Percentiles rank a stretch among this genome's conserved stretches.
These are phyloP conservation scores for Amanita rimosa DNA, from an alignment of 768 basidiomycete genomes.

Conservation along the genomic window DNA sequence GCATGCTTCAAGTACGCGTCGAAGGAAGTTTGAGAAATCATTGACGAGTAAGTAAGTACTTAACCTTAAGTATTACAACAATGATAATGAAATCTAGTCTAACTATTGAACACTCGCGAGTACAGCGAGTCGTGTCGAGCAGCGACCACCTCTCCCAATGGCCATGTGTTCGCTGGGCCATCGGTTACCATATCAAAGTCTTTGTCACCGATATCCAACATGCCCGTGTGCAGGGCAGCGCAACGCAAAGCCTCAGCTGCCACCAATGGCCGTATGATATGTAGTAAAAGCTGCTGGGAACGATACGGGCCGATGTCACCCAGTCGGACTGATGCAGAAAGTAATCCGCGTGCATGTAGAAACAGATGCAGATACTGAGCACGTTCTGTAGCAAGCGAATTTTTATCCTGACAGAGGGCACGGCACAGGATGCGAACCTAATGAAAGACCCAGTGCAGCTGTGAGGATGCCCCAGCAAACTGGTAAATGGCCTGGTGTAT, in stretches of 20 bases:
- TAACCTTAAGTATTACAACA: too few relatives aligned
- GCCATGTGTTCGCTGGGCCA: constrained; percentile 90
- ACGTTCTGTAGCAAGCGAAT: constrained; percentile 40
- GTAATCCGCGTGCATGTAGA: constrained; percentile 79
- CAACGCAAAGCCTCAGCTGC: constrained; percentile 37
- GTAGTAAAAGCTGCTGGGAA: constrained; percentile 79
- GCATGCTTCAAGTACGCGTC: constrained; percentile 77
- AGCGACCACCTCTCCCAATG: constrained; percentile 85
- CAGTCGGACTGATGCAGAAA: constrained; percentile 87
- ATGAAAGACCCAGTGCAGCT: constrained; percentile 57
- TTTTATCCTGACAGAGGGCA: constrained; percentile 3
- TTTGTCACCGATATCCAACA: constrained; percentile 16
- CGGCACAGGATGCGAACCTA: constrained; percentile 35
- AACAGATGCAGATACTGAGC: constrained; percentile 85
- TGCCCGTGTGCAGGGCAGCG: constrained; percentile 36
- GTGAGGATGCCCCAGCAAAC: constrained; percentile 87
- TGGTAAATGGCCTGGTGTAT: constrained; percentile 73
- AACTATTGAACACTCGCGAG: constrained; percentile 94
- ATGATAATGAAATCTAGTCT: constrained; percentile 3
- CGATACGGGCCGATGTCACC: constrained; percentile 91
- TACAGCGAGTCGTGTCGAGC: constrained; percentile 91
- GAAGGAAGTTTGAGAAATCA: constrained; percentile 58
- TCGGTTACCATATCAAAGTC: constrained; percentile 28
- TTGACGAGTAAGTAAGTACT: constrained; percentile 5
- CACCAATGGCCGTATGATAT: constrained; percentile 58